Evolutionary conservation across 305 asterid species (phyloP).

Genomic region (Coffea humblotiana): DNA sequence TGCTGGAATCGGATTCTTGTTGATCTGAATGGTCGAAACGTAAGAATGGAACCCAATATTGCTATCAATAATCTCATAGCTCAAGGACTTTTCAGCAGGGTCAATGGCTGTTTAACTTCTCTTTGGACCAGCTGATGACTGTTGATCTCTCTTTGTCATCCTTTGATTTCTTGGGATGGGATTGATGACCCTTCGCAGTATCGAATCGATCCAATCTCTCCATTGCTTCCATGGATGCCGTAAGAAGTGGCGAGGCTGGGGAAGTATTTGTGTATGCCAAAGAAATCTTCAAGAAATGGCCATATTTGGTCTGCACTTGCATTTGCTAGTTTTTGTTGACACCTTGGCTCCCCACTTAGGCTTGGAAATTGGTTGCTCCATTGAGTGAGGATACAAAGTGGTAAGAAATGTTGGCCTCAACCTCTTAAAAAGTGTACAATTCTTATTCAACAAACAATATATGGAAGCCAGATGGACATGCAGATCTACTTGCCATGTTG

Average conservation of each 20-base stretch:
- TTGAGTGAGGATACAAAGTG: neutral
- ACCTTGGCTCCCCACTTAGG: conserved; percentile 26
- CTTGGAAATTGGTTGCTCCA: conserved; percentile 2
- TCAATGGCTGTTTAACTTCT: conserved; percentile 43
- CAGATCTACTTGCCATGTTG: no score
- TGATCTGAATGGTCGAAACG: conserved; percentile 44
- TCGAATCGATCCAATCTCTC: conserved; percentile 27
- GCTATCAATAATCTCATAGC: conserved; percentile 60
- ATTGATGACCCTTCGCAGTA: conserved; percentile 14
- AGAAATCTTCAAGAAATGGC: conserved; percentile 28
- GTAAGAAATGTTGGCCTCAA: neutral
- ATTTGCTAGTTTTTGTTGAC: conserved; percentile 9
- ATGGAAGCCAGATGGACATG: neutral
- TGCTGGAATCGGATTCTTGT: neutral
- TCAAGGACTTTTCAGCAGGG: conserved; percentile 33
- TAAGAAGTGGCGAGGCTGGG: conserved; percentile 15
- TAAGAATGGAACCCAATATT: conserved; percentile 67
- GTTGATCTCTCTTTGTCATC: neutral
- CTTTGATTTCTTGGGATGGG: conserved; percentile 4
- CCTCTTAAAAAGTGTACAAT: neutral
- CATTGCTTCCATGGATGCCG: conserved; percentile 18
- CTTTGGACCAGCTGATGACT: conserved; percentile 52
- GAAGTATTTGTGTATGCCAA: conserved; percentile 22
- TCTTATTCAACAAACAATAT: neutral
- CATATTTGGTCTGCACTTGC: conserved; percentile 28